Percentiles rank a stretch among this genome's conserved stretches.
Evolutionary conservation across 2,329 filamentous ascomycete species (phyloP).

Genomic region (Biscogniauxia marginata): DNA sequence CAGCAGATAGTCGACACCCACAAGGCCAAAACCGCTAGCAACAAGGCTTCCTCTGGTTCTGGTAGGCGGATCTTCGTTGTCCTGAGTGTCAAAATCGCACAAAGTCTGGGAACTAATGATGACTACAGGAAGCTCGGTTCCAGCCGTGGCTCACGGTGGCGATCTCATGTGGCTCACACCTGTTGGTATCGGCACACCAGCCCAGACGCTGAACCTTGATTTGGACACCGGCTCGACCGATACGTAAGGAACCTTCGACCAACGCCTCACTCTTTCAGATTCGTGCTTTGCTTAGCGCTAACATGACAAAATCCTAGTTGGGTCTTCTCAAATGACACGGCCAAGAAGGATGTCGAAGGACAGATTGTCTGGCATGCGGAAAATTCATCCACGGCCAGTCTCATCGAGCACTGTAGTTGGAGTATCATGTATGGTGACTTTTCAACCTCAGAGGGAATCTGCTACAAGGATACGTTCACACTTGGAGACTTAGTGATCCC

Average conservation of each 20-base stretch:
- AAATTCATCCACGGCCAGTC: constrained; percentile 42
- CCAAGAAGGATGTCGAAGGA: constrained; percentile 44
- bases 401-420: constrained; percentile 47
- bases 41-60: constrained; percentile 14
- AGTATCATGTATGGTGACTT: constrained; percentile 47
- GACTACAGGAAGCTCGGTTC: constrained; percentile 31
- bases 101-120: constrained; percentile 15
- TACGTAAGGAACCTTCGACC: constrained; percentile 51
- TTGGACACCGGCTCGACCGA: constrained; percentile 56
- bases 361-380: constrained; percentile 43
- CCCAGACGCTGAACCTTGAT: constrained; percentile 47
- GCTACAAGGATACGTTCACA: constrained; percentile 50
- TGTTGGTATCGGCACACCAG: constrained; percentile 46
- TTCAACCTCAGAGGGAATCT: constrained; percentile 40
- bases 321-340: constrained; percentile 52
- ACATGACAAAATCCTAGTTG: constrained; percentile 41
- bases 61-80: constrained; percentile 8
- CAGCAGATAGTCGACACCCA: constrained; percentile 27
- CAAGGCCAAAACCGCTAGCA: constrained; percentile 15
- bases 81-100: not conserved
- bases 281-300: constrained; percentile 2
- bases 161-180: constrained; percentile 46
- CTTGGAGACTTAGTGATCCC: constrained; percentile 45
- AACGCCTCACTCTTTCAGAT: not conserved
- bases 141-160: constrained; percentile 37